Evolutionary conservation across 345 rosid species (phyloP).

Genomic region (Geranium brycei): DNA sequence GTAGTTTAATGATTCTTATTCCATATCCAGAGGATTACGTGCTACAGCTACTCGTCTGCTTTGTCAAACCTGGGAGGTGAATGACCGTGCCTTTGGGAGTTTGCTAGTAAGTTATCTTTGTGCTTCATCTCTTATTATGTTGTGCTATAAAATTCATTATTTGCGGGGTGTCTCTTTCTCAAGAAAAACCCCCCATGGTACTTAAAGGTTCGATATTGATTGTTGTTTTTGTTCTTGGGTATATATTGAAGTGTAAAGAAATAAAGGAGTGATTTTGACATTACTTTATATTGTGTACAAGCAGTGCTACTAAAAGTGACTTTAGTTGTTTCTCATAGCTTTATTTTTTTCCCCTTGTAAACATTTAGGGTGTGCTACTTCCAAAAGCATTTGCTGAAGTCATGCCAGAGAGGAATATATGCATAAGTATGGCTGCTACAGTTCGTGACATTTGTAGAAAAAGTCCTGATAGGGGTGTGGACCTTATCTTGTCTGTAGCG

Average conservation of each 20-base stretch:
- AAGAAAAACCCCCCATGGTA: background rate
- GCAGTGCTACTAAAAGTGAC: conserved; percentile 1
- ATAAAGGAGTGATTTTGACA: background rate
- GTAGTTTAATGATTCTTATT: background rate
- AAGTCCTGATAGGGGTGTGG: conserved; percentile 96
- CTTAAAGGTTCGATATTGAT: background rate
- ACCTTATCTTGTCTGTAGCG: conserved; percentile 85
- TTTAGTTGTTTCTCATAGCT: background rate
- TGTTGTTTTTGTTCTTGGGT: background rate
- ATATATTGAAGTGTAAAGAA: background rate
- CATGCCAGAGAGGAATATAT: conserved; percentile 45
- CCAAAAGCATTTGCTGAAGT: conserved; percentile 48
- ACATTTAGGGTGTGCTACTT: conserved; percentile 46
- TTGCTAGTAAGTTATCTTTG: conserved; percentile 43
- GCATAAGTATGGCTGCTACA: conserved; percentile 73
- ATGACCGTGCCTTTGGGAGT: conserved; percentile 81
- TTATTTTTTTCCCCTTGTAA: background rate
- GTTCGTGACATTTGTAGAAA: conserved; percentile 63
- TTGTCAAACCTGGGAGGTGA: conserved; percentile 78
- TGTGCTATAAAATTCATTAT: background rate
- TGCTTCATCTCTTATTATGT: background rate
- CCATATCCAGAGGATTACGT: conserved; percentile 51
- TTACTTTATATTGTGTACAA: background rate
- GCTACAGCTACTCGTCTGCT: conserved; percentile 85
- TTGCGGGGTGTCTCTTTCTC: background rate